Evolutionary conservation across 179 eudicot genomes (phyloP).

Genomic region (Spinacia oleracea): DNA sequence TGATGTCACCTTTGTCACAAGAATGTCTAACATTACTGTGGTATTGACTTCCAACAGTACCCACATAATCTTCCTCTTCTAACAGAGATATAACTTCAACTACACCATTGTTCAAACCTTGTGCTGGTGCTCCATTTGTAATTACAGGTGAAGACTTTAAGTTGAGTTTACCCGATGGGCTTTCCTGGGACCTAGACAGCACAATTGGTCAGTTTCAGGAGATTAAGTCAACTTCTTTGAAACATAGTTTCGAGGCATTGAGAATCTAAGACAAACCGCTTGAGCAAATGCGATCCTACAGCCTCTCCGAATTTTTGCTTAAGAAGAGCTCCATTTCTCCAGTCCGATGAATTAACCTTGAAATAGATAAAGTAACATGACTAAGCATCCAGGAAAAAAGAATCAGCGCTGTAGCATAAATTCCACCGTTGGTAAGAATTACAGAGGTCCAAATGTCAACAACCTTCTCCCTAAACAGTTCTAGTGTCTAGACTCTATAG

Average conservation of each 20-base stretch:
- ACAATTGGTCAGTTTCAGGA: constrained; percentile 17
- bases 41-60: constrained; percentile 26
- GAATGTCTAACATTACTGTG: constrained; percentile 33
- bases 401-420: background rate
- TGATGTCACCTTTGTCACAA: constrained; percentile 49
- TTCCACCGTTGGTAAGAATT: background rate
- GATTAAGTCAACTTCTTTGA: constrained; percentile 1
- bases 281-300: constrained; percentile 73
- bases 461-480: background rate
- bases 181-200: constrained; percentile 55
- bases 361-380: background rate
- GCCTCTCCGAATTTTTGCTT: constrained; percentile 89
- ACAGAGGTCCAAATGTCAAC: background rate
- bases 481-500: background rate
- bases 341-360: constrained; percentile 91
- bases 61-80: constrained; percentile 47
- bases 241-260: background rate
- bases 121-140: constrained; percentile 17
- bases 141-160: constrained; percentile 36
- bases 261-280: constrained; percentile 51
- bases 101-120: constrained; percentile 40
- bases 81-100: constrained; percentile 53
- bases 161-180: constrained; percentile 36
- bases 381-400: background rate
- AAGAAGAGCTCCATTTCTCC: constrained; percentile 84